Percentiles rank a stretch among this genome's conserved stretches.
phyloP scores from a whole-genome alignment of 768 basidiomycete genomes.

The Steccherinum ochraceum region DNA sequence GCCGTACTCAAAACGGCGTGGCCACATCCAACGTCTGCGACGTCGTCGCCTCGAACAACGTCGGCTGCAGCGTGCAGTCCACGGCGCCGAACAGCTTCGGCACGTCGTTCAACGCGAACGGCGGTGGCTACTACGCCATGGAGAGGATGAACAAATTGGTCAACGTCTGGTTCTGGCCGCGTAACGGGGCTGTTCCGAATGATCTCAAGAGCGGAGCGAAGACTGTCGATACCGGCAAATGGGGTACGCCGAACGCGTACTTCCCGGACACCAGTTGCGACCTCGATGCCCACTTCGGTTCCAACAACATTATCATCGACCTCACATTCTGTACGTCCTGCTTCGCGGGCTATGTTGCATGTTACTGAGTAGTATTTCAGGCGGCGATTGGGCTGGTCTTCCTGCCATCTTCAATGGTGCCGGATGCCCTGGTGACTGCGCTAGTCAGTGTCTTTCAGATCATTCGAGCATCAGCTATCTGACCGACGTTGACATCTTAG shows the following conservation, averaged over 20 bases:
- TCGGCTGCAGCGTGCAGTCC: constrained; percentile 5
- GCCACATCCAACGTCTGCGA: constrained; percentile 6
- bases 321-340: constrained; percentile 55
- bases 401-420: constrained; percentile 33
- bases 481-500: too few relatives aligned
- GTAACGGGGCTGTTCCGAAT: constrained; percentile 36
- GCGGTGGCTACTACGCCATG: constrained; percentile 63
- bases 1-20: constrained; percentile 18
- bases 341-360: too few relatives aligned
- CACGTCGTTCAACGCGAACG: constrained; percentile 47
- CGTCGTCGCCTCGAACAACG: not conserved
- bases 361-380: too few relatives aligned
- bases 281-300: constrained; percentile 44
- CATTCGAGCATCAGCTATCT: too few relatives aligned
- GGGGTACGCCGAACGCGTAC: constrained; percentile 45
- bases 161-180: constrained; percentile 70
- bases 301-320: constrained; percentile 64
- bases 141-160: constrained; percentile 52
- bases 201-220: constrained; percentile 37
- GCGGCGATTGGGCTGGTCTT: constrained; percentile 54
- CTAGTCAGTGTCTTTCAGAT: constrained; percentile 46
- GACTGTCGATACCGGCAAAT: constrained; percentile 34
- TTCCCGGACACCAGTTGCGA: constrained; percentile 59
- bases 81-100: constrained; percentile 42
- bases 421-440: constrained; percentile 50